Evolutionary conservation across 2,329 filamentous ascomycete genomes (phyloP).

Genomic region (Chalaropsis ovoidea): DNA sequence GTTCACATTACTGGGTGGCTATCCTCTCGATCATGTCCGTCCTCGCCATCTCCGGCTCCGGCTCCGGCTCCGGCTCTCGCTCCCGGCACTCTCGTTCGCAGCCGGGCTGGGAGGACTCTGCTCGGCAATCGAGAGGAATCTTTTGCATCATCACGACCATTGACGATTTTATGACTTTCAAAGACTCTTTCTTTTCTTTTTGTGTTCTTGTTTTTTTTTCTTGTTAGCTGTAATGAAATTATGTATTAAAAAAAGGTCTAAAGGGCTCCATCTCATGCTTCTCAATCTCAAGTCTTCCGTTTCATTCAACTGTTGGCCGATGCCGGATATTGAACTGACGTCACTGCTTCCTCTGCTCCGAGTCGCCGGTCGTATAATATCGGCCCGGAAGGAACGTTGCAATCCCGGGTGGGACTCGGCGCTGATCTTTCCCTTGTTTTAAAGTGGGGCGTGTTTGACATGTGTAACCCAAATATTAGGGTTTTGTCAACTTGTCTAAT

Average conservation of each 20-base stretch:
- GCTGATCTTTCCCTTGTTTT: neutral
- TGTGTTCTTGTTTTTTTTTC: neutral
- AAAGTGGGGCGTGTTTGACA: neutral
- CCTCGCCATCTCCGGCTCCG: neutral
- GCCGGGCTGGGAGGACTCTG: neutral
- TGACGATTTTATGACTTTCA: conserved; percentile 21
- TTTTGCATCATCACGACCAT: conserved; percentile 19
- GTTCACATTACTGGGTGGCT: conserved; percentile 7
- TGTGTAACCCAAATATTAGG: neutral
- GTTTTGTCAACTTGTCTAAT: neutral
- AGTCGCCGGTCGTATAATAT: neutral
- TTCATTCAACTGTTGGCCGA: neutral
- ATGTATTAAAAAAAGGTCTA: neutral
- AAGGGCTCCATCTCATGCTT: neutral
- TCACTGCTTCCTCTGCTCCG: neutral
- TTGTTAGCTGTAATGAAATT: neutral
- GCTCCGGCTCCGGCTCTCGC: neutral
- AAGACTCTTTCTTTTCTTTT: conserved; percentile 11
- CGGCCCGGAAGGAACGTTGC: conserved; percentile 5
- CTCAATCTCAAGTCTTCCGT: neutral
- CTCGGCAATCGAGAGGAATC: neutral
- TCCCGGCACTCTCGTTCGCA: neutral
- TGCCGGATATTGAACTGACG: neutral
- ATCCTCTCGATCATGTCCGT: conserved; percentile 9
- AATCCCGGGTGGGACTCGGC: neutral